Conservation (phyloP, 192 early-diverging fungal species). For the Podila epigama region DNA sequence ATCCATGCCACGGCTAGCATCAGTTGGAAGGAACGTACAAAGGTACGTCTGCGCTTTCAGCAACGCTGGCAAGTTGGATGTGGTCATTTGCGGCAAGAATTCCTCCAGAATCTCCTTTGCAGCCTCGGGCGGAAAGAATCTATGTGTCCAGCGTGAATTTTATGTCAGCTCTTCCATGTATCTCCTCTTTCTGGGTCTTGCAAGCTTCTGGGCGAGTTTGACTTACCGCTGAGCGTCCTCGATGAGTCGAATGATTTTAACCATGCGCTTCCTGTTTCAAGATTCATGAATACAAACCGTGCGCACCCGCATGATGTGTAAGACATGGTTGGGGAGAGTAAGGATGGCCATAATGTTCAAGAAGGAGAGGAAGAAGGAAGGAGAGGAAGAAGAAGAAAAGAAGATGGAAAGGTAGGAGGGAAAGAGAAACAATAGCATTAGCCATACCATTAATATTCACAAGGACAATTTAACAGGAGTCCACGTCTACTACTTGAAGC, state of each 20-base stretch:
- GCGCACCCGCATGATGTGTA: no score
- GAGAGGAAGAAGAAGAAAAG: background rate
- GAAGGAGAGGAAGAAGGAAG: background rate
- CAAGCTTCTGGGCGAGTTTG: background rate
- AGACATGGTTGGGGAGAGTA: no score
- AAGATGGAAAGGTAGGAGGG: constrained; percentile 1
- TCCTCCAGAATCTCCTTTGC: constrained; percentile 78
- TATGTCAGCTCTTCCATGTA: no score
- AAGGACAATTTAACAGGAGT: no score
- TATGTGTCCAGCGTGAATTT: no score
- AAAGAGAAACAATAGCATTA: background rate
- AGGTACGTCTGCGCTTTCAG: constrained; percentile 67
- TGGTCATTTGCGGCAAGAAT: constrained; percentile 77
- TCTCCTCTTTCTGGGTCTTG: no score
- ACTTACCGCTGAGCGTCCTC: constrained; percentile 60
- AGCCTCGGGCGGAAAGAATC: constrained; percentile 75
- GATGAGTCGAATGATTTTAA: constrained; percentile 54
- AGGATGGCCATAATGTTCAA: background rate
- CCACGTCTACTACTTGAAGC: no score
- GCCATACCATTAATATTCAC: no score
- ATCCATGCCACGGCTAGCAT: constrained; percentile 32
- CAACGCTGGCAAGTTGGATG: constrained; percentile 68
- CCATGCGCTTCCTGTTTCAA: constrained; percentile 56
- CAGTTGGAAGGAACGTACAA: constrained; percentile 74
- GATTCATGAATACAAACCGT: background rate